These are phyloP conservation scores for Aspergillus carlsbadensis DNA, from an alignment of 495 filamentous ascomycete genomes.

Conservation along the genomic window DNA sequence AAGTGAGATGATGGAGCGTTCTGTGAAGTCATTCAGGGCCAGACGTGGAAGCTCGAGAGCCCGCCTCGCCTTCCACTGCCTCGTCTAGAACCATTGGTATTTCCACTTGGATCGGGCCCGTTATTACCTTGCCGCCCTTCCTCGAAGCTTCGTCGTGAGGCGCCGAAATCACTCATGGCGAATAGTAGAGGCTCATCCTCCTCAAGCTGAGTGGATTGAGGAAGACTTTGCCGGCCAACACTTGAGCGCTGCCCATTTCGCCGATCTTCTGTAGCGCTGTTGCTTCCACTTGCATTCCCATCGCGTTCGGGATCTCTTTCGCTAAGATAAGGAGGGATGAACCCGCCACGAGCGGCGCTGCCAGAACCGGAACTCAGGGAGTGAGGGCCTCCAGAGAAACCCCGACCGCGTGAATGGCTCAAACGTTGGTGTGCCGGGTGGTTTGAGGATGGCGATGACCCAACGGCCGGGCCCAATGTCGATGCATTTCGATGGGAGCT, in stretches of 20 bases:
- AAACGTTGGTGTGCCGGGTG: constrained; percentile 43
- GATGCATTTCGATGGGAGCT: constrained; percentile 33
- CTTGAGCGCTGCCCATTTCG: constrained; percentile 37
- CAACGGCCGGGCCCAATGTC: constrained; percentile 37
- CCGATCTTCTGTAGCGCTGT: constrained; percentile 45
- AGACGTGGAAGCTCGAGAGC: constrained; percentile 36
- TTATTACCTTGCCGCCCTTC: constrained; percentile 57
- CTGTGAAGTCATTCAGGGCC: constrained; percentile 21
- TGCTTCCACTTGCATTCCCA: constrained; percentile 52
- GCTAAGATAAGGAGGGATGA: constrained; percentile 31
- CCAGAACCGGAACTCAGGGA: constrained; percentile 46
- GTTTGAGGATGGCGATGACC: constrained; percentile 31
- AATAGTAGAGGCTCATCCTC: constrained; percentile 86
- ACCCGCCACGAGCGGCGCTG: constrained; percentile 40
- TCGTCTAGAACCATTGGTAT: constrained; percentile 33
- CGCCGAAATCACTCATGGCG: constrained; percentile 81
- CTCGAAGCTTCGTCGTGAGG: constrained; percentile 69
- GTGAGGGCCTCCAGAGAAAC: constrained; percentile 40
- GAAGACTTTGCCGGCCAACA: constrained; percentile 32
- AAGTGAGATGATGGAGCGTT: neutral
- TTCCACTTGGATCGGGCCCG: constrained; percentile 30
- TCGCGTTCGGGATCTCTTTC: constrained; percentile 46
- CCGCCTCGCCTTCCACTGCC: constrained; percentile 42
- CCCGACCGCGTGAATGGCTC: constrained; percentile 39
- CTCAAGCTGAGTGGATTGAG: constrained; percentile 35